These are phyloP conservation scores for Anthracocystis panici-leucophaei DNA, from an alignment of 1,284 basidiomycete genomes.

Conservation along the genomic window DNA sequence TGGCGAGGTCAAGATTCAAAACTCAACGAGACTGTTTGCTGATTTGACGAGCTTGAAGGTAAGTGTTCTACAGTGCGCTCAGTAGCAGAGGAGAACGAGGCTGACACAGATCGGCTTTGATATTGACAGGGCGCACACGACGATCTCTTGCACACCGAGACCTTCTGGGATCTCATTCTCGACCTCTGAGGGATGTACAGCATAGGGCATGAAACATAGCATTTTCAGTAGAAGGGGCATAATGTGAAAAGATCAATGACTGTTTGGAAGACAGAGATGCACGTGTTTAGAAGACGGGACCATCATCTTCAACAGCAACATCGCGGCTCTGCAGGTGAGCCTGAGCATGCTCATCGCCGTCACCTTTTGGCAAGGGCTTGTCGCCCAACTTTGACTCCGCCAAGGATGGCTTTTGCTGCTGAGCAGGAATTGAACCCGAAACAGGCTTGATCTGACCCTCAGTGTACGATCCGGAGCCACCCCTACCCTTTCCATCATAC, in stretches of 20 bases:
- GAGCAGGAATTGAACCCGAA: not conserved
- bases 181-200: not conserved
- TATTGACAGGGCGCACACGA: slow-evolving; percentile 35
- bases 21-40: slow-evolving; percentile 12
- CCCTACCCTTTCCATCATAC: slow-evolving; percentile 21
- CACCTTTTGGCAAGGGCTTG: not conserved
- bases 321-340: slow-evolving; percentile 15
- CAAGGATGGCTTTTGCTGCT: not conserved
- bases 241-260: not conserved
- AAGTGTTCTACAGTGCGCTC: not conserved
- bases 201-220: slow-evolving; percentile 7
- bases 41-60: slow-evolving; percentile 27
- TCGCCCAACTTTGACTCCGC: slow-evolving; percentile 9
- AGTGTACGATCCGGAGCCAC: not conserved
- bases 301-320: not conserved
- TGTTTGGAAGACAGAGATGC: not conserved
- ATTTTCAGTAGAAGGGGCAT: not conserved
- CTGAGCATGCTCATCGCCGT: not conserved
- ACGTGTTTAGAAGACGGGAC: slow-evolving; percentile 19
- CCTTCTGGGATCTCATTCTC: slow-evolving; percentile 37
- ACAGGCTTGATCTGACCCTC: not conserved
- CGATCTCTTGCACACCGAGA: slow-evolving; percentile 34
- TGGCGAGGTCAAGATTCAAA: slow-evolving; percentile 15
- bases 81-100: not conserved
- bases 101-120: not conserved